A percentile compares a stretch with the other conserved stretches of the same genome.
Evolutionary conservation across 495 filamentous ascomycete genomes (phyloP).

Genomic region (Antarctomyces pellizariae): DNA sequence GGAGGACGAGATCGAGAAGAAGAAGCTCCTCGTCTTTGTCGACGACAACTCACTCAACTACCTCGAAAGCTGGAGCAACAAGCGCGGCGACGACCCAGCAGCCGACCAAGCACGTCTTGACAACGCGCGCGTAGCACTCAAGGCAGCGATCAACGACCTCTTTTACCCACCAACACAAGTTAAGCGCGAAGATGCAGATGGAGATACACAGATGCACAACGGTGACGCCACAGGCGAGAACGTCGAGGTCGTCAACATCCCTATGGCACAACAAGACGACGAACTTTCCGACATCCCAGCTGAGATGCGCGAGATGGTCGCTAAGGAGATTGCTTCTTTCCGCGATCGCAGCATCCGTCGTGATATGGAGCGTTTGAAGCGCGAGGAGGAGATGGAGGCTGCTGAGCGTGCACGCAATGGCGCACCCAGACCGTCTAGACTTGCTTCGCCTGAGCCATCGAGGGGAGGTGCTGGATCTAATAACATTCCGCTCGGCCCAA

Average conservation of each 20-base stretch:
- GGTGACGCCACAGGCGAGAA: constrained; percentile 30
- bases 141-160: constrained; percentile 41
- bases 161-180: constrained; percentile 39
- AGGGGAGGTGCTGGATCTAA: constrained; percentile 55
- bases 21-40: constrained; percentile 48
- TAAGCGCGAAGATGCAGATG: constrained; percentile 28
- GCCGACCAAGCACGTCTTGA: constrained; percentile 43
- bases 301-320: constrained; percentile 91
- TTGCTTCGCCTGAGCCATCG: constrained; percentile 45
- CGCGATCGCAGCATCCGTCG: constrained; percentile 68
- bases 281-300: constrained; percentile 88
- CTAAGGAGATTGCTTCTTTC: constrained; percentile 85
- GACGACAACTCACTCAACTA: constrained; percentile 63
- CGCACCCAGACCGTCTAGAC: constrained; percentile 35
- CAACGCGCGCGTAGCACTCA: constrained; percentile 35
- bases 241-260: constrained; percentile 76
- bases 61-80: constrained; percentile 52
- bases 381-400: constrained; percentile 82
- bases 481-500: constrained; percentile 65
- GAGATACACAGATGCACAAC: constrained; percentile 51
- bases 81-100: constrained; percentile 35
- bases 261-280: constrained; percentile 66
- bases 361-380: constrained; percentile 65
- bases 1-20: constrained; percentile 40
- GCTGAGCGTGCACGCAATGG: constrained; percentile 57